Evolutionary conservation across 345 rosid species (phyloP).

Genomic region (Noccaea caerulescens): DNA sequence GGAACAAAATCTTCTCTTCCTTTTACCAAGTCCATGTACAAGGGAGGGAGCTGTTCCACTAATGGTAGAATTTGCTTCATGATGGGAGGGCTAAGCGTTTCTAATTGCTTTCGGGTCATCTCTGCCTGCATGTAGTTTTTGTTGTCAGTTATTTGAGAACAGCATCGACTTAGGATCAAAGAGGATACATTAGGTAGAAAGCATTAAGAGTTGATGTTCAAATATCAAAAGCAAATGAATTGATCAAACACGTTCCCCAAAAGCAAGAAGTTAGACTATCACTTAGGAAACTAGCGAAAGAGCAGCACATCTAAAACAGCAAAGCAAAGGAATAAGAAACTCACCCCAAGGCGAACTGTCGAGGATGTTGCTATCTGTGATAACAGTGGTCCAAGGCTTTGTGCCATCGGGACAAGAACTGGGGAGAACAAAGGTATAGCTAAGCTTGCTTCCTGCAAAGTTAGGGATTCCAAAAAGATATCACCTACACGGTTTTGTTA

Average conservation of each 20-base stretch:
- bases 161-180: background rate
- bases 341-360: constrained; percentile 89
- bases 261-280: constrained; percentile 7
- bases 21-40: constrained; percentile 89
- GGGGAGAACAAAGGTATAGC: constrained; percentile 97
- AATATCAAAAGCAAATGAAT: constrained; percentile 11
- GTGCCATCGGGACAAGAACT: constrained; percentile 90
- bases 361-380: constrained; percentile 77
- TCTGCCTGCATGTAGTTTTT: constrained; percentile 70
- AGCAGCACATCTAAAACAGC: background rate
- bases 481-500: constrained; percentile 4
- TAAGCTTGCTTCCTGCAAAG: constrained; percentile 80
- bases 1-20: constrained; percentile 97
- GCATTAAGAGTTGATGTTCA: background rate
- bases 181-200: background rate
- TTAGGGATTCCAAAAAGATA: constrained; percentile 15
- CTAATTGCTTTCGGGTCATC: constrained; percentile 90
- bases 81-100: constrained; percentile 86
- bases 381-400: constrained; percentile 85
- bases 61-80: constrained; percentile 96
- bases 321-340: constrained; percentile 35
- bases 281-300: background rate
- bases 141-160: constrained; percentile 11
- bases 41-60: constrained; percentile 93
- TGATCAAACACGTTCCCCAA: constrained; percentile 3